phyloP scores from a whole-genome alignment of 2,329 filamentous ascomycete species.

The Aspergillus glaucus region DNA sequence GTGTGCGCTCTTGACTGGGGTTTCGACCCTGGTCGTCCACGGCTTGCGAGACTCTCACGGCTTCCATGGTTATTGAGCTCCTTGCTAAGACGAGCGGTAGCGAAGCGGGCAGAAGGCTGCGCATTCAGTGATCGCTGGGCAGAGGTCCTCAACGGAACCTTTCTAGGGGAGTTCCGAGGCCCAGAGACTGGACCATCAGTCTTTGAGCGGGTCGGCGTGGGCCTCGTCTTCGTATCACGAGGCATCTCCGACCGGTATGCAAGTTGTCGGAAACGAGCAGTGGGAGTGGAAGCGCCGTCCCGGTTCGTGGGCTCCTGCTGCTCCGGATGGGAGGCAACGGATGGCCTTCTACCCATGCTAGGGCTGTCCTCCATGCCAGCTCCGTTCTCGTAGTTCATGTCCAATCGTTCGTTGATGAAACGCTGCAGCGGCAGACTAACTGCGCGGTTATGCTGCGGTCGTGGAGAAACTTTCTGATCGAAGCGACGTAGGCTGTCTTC shows the following conservation, averaged over 20 bases:
- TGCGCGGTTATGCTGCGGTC: slow-evolving; percentile 21
- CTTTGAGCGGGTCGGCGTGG: slow-evolving; percentile 1
- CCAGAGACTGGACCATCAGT: slow-evolving; percentile 10
- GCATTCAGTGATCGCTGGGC: slow-evolving; percentile 8
- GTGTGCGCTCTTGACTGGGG: slow-evolving; percentile 1
- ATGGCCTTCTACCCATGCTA: slow-evolving; percentile 9
- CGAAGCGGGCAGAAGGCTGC: slow-evolving; percentile 16
- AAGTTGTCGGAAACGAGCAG: slow-evolving; percentile 3
- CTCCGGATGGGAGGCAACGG: slow-evolving; percentile 11
- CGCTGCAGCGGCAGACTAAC: slow-evolving; percentile 34
- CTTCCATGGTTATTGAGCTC: slow-evolving; percentile 26
- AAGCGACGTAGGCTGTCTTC: slow-evolving; percentile 25
- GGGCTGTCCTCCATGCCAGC: slow-evolving; percentile 6
- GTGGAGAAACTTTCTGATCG: slow-evolving; percentile 18
- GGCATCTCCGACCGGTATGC: slow-evolving; percentile 9
- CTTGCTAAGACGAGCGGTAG: slow-evolving; percentile 20
- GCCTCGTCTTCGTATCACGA: slow-evolving; percentile 11
- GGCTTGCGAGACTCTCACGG: slow-evolving; percentile 23
- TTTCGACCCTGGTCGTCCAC: slow-evolving; percentile 9
- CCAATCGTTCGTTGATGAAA: slow-evolving; percentile 34
- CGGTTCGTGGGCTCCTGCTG: slow-evolving; percentile 8
- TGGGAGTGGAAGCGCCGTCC: slow-evolving; percentile 6
- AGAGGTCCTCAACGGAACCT: slow-evolving; percentile 11
- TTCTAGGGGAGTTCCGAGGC: slow-evolving; percentile 12
- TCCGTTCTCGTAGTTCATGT: slow-evolving; percentile 20